Percentiles rank a stretch among this genome's conserved stretches.
These are phyloP conservation scores for Meredithiella fracta DNA, from an alignment of 2,329 filamentous ascomycete species.

Conservation along the genomic window DNA sequence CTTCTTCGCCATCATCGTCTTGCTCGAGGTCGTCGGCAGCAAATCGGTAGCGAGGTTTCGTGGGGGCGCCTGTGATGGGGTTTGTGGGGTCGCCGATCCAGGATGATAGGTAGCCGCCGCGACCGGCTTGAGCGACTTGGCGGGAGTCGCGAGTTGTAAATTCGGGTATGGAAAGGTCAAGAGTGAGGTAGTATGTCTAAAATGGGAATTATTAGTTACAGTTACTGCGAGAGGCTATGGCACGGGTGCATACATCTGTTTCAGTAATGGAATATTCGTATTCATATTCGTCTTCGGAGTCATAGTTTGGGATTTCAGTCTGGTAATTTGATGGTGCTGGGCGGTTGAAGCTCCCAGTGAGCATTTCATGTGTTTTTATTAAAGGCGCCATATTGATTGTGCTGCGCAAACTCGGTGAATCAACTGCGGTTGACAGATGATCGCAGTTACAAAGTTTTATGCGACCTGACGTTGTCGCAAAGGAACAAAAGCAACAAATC, in stretches of 20 bases:
- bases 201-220: background rate
- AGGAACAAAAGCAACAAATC: background rate
- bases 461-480: background rate
- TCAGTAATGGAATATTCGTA: constrained; percentile 50
- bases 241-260: constrained; percentile 34
- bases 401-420: background rate
- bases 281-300: constrained; percentile 46
- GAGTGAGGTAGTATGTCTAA: constrained; percentile 46
- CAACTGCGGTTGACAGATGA: no score
- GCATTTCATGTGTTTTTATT: constrained; percentile 11
- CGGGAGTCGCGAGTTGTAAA: constrained; percentile 22
- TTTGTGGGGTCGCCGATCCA: constrained; percentile 17
- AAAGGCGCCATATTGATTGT: background rate
- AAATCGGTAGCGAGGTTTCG: constrained; percentile 14
- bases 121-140: constrained; percentile 13
- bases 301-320: constrained; percentile 14
- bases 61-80: background rate
- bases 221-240: background rate
- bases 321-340: constrained; percentile 7
- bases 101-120: constrained; percentile 18
- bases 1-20: constrained; percentile 20
- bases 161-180: constrained; percentile 45
- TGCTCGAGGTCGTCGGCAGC: constrained; percentile 16
- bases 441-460: background rate
- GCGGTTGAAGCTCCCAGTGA: constrained; percentile 7